A percentile compares a stretch with the other conserved stretches of the same genome.
Conservation (phyloP, 108 stramenopile genomes). For the Conticribra guillardii region DNA sequence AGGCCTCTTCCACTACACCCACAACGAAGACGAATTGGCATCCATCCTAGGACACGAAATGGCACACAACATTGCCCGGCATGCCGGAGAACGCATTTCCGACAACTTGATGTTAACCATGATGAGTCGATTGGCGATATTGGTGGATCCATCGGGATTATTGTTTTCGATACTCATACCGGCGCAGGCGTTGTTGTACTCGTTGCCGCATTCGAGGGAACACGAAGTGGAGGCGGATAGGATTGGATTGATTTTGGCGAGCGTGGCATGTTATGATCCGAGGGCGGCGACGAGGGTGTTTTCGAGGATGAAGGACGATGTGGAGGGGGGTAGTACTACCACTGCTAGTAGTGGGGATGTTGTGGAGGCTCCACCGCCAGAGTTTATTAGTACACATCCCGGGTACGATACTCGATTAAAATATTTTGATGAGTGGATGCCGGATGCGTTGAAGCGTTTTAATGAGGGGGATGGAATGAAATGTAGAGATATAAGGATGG, state of each 20-base stretch:
- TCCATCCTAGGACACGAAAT: slow-evolving; percentile 68
- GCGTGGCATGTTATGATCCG: slow-evolving; percentile 86
- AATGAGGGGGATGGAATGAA: slow-evolving; percentile 56
- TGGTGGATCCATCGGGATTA: slow-evolving; percentile 82
- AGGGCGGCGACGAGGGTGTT: slow-evolving; percentile 73
- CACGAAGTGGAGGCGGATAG: slow-evolving; percentile 84
- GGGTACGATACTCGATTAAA: slow-evolving; percentile 65
- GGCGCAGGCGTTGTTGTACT: slow-evolving; percentile 57
- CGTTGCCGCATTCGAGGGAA: slow-evolving; percentile 75
- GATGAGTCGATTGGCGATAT: slow-evolving; percentile 51
- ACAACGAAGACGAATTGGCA: slow-evolving; percentile 85
- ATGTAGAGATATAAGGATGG: slow-evolving; percentile 59
- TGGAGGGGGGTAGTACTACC: slow-evolving; percentile 34
- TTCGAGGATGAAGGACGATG: slow-evolving; percentile 42
- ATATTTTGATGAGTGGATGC: slow-evolving; percentile 73
- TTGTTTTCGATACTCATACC: slow-evolving; percentile 61
- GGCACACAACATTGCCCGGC: slow-evolving; percentile 85
- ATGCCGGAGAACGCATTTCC: slow-evolving; percentile 79
- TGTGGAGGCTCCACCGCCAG: slow-evolving; percentile 62
- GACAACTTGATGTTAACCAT: slow-evolving; percentile 55
- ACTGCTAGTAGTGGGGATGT: too few species aligned
- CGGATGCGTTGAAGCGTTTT: slow-evolving; percentile 59
- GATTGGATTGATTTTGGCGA: slow-evolving; percentile 78
- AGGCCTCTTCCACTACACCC: slow-evolving; percentile 72
- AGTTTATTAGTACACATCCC: slow-evolving; percentile 85